phyloP scores from a whole-genome alignment of 306 rosid genomes.

The Ochetophila trinervis region DNA sequence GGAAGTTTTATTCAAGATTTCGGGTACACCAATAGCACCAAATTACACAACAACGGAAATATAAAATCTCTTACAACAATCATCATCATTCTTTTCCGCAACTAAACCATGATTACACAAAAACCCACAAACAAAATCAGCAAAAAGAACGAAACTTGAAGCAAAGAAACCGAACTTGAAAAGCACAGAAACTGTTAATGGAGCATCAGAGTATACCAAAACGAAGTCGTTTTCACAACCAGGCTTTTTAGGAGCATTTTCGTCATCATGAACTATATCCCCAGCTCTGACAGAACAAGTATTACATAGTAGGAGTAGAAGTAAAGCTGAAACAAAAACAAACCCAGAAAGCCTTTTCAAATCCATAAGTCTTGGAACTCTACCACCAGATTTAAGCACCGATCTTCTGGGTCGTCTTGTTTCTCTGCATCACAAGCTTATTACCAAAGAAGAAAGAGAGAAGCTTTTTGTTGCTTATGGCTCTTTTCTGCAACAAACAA shows the following conservation, averaged over 20 bases:
- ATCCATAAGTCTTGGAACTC: conserved; percentile 48
- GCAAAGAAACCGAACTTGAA: conserved; percentile 20
- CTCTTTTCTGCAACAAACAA: background rate
- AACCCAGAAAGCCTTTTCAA: conserved; percentile 34
- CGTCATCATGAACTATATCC: conserved; percentile 72
- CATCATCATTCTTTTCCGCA: background rate
- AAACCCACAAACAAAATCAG: conserved; percentile 19
- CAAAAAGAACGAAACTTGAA: conserved; percentile 1
- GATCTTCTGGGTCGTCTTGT: conserved; percentile 31
- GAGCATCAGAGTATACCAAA: conserved; percentile 47
- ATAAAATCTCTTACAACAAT: background rate
- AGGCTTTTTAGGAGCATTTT: conserved; percentile 83
- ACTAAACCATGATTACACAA: background rate
- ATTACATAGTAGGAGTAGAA: conserved; percentile 31
- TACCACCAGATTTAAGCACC: conserved; percentile 30
- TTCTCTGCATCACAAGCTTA: conserved; percentile 41
- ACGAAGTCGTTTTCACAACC: conserved; percentile 84
- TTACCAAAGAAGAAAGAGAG: conserved; percentile 8
- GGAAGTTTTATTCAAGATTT: background rate
- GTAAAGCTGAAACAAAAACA: conserved; percentile 24
- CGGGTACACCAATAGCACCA: background rate
- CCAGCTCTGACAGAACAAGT: conserved; percentile 53
- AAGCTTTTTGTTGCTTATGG: background rate
- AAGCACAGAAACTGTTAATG: conserved; percentile 23
- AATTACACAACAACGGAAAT: background rate